A percentile compares a stretch with the other conserved stretches of the same genome.
phyloP scores from a whole-genome alignment of 441 rosid genomes.

The Iberis amara region DNA sequence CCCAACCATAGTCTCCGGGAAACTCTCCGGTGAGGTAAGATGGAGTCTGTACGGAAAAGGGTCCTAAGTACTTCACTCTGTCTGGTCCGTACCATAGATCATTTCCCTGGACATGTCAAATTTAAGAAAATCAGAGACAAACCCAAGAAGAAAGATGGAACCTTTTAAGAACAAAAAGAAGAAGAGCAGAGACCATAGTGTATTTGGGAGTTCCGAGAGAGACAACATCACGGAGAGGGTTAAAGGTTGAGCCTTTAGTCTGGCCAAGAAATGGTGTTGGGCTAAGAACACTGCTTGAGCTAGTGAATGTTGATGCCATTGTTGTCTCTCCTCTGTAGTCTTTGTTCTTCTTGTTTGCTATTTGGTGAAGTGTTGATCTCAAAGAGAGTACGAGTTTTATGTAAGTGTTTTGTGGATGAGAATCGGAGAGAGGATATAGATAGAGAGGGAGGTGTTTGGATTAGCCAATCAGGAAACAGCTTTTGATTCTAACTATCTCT shows the following conservation, averaged over 20 bases:
- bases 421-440: conserved; percentile 47
- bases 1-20: conserved; percentile 98
- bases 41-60: conserved; percentile 93
- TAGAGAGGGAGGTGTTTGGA: conserved; percentile 28
- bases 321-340: conserved; percentile 12
- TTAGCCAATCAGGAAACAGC: conserved; percentile 56
- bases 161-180: neutral
- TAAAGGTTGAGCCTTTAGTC: conserved; percentile 43
- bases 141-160: conserved; percentile 2
- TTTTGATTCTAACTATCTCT: conserved; percentile 62
- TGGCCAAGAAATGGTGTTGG: conserved; percentile 66
- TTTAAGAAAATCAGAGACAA: conserved; percentile 20
- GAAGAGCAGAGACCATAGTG: conserved; percentile 55
- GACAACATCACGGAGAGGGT: conserved; percentile 65
- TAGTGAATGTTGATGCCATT: conserved; percentile 53
- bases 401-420: conserved; percentile 31
- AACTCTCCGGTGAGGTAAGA: conserved; percentile 85
- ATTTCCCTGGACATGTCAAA: conserved; percentile 43
- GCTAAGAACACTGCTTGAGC: conserved; percentile 48
- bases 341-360: conserved; percentile 21
- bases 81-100: conserved; percentile 94
- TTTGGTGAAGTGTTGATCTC: conserved; percentile 21
- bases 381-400: conserved; percentile 21
- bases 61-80: conserved; percentile 91
- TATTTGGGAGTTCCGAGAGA: conserved; percentile 55